phyloP scores from a whole-genome alignment of 1,284 basidiomycete genomes.

The Malassezia arunalokei region DNA sequence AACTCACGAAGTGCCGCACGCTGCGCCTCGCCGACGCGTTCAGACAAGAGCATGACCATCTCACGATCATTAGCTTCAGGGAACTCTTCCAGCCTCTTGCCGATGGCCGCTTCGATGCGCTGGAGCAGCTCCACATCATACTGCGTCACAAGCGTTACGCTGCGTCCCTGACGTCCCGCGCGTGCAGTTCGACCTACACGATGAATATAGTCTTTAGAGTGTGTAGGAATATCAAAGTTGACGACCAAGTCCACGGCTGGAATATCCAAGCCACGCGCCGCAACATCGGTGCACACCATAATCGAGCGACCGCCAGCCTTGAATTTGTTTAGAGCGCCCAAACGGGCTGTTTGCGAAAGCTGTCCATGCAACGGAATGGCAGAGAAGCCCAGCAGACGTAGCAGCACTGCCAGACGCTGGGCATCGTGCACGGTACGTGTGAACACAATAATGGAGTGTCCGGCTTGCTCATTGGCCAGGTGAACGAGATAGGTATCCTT shows the following conservation, averaged over 20 bases:
- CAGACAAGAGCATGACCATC: conserved; percentile 72
- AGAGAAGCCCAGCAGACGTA: conserved; percentile 81
- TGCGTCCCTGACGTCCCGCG: conserved; percentile 86
- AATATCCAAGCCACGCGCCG: conserved; percentile 84
- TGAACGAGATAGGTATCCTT: conserved; percentile 89
- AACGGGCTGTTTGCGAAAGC: conserved; percentile 78
- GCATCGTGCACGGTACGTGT: conserved; percentile 91
- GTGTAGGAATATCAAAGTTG: conserved; percentile 94
- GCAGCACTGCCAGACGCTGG: conserved; percentile 73
- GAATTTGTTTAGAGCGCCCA: conserved; percentile 92
- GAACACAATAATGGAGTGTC: conserved; percentile 91
- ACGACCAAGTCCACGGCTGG: conserved; percentile 92
- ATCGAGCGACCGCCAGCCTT: conserved; percentile 84
- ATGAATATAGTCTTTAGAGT: conserved; percentile 99
- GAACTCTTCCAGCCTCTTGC: conserved; percentile 84
- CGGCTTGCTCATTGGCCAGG: conserved; percentile 73
- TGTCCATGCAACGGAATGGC: conserved; percentile 94
- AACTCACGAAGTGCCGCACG: conserved; percentile 66
- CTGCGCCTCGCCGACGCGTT: conserved; percentile 78
- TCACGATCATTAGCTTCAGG: conserved; percentile 66
- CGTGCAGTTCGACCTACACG: conserved; percentile 93
- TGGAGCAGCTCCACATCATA: conserved; percentile 96
- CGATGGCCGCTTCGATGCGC: conserved; percentile 67
- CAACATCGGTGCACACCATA: conserved; percentile 91
- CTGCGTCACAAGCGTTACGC: conserved; percentile 90